Evolutionary conservation across 495 filamentous ascomycete species (phyloP), one percentile per base, ranked within the genome.

Genomic region (Tetracladium marchalianum): DNA sequence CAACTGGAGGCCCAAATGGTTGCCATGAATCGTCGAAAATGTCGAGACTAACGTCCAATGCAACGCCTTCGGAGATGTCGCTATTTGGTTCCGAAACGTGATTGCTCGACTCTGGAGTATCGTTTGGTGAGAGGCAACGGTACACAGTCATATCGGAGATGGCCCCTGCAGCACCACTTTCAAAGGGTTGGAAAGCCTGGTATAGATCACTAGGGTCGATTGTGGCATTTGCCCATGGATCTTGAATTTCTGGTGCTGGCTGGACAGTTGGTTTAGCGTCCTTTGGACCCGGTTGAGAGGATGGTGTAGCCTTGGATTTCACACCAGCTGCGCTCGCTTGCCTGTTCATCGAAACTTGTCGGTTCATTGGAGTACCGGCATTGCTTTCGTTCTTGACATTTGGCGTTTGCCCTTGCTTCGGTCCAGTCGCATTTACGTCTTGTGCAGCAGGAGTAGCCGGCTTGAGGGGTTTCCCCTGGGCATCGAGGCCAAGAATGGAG

Each of bases 91-190:
- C 73, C 19, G 72, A 75, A 35, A 59, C 52, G 43, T 76, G 70
- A 52, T 75, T 74, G 57, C 66, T 69, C 8, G 73, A 77, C 41
- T 76, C 73, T 6, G 73, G 73, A 9, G 73, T 77, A 49, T 76
- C 72, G 31, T 77, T 74, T 0, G 72, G 73, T 37, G 72, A 71
- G 35, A 70, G 59, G 7, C 61, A 62, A 22, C 70, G 63, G 46
- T 73, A 75, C 8, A 67, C 55, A 39, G 52, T 63, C 57, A 71
- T 64, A 38, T 77, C 72, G 0, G 62, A 56, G 39, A 71, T 62
- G 5, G 70, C 57, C 11, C 62, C 69, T 10, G 53, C 52, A n/a
- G 61, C 62, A 31, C 64, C 64, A n/a, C 51, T 55, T 33, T 66
- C 62, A 11, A 67, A 51, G 1, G 53, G 46, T 10, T 51, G 49